Evolutionary conservation across 1,284 basidiomycete genomes (phyloP).

Genomic region (Sphaerobolus stellatus): DNA sequence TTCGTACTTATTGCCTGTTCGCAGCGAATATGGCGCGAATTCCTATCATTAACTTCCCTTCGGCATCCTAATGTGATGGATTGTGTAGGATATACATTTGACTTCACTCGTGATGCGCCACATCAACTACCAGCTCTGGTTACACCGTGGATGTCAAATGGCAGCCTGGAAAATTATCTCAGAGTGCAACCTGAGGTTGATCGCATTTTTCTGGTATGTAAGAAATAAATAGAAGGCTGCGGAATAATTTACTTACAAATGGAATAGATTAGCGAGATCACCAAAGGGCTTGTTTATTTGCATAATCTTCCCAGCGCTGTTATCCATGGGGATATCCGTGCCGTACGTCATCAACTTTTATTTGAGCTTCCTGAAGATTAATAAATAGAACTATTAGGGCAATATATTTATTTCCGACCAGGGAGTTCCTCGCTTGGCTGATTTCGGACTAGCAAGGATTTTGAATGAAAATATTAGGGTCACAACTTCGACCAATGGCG

Average conservation of each 20-base stretch:
- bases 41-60: too few relatives aligned
- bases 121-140: neutral
- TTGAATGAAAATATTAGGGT: neutral
- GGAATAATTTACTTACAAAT: neutral
- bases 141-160: neutral
- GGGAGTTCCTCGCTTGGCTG: neutral
- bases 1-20: too few relatives aligned
- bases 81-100: too few relatives aligned
- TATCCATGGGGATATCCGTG: conserved; percentile 1
- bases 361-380: neutral
- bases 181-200: neutral
- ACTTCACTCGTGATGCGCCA: too few relatives aligned
- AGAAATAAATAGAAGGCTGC: neutral
- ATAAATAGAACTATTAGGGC: neutral
- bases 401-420: neutral
- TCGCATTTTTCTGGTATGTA: neutral
- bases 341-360: neutral
- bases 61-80: too few relatives aligned
- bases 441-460: neutral
- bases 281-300: neutral
- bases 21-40: too few relatives aligned
- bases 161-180: neutral
- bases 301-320: neutral
- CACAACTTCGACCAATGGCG: neutral
- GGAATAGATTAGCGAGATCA: neutral